Conservation (phyloP, 352 stramenopile species). For the Pelagophyceae sp. region DNA sequence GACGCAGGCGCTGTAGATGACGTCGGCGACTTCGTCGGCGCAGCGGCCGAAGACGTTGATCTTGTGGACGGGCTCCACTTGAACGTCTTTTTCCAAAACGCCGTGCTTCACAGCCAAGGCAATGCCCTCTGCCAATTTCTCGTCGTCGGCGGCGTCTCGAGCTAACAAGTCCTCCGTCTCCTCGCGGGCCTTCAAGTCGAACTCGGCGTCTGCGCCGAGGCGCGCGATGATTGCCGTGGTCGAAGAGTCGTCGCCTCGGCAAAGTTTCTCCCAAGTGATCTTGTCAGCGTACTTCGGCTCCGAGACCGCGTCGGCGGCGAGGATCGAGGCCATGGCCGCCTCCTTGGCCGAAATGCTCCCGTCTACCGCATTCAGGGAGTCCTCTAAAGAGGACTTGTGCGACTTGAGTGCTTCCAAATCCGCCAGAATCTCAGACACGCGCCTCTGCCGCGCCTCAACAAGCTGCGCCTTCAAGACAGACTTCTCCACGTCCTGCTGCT, state of each 20-base stretch:
- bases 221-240: slow-evolving; percentile 50
- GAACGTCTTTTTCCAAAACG: slow-evolving; percentile 49
- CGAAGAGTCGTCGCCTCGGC: slow-evolving; percentile 50
- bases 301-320: slow-evolving; percentile 16
- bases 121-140: slow-evolving; percentile 51
- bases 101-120: slow-evolving; percentile 51
- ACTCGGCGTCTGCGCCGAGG: slow-evolving; percentile 28
- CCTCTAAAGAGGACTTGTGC: too few species aligned
- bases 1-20: slow-evolving; percentile 40
- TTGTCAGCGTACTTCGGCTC: too few species aligned
- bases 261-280: slow-evolving; percentile 35
- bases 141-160: slow-evolving; percentile 50
- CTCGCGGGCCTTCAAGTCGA: slow-evolving; percentile 35
- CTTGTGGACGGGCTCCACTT: slow-evolving; percentile 44
- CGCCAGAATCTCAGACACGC: slow-evolving; percentile 1
- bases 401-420: not conserved
- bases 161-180: slow-evolving; percentile 44
- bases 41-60: slow-evolving; percentile 57
- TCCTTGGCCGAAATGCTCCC: slow-evolving; percentile 5
- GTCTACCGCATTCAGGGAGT: not conserved
- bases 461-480: not conserved
- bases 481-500: not conserved
- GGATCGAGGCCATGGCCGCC: slow-evolving; percentile 32
- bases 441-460: not conserved
- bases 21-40: slow-evolving; percentile 43